Evolutionary conservation across 164 flowering plant species (phyloP).

Genomic region (Brasenia schreberi): DNA sequence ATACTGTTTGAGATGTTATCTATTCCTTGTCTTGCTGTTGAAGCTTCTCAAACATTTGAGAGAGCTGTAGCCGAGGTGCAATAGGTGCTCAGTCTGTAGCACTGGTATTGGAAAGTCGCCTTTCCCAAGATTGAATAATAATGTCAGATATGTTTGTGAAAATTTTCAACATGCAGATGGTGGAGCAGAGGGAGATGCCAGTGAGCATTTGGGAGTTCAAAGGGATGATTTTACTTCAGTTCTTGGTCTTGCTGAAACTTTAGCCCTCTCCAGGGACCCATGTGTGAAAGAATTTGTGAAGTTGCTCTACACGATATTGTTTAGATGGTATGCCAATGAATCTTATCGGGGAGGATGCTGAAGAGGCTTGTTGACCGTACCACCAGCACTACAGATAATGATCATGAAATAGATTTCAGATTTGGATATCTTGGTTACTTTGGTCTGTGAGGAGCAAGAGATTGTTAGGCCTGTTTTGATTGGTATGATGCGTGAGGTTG

Average conservation of each 20-base stretch:
- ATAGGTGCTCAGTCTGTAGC: constrained; percentile 60
- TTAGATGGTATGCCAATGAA: constrained; percentile 39
- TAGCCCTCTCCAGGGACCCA: constrained; percentile 55
- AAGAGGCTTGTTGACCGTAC: constrained; percentile 86
- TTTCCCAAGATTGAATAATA: constrained; percentile 6
- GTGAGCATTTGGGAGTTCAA: constrained; percentile 31
- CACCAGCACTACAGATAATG: constrained; percentile 42
- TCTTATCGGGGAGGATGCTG: constrained; percentile 23
- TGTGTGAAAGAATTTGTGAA: constrained; percentile 58
- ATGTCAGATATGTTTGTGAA: constrained; percentile 25
- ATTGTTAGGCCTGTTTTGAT: constrained; percentile 56
- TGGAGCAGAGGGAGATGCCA: constrained; percentile 29
- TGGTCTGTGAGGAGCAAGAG: constrained; percentile 42
- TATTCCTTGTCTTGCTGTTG: constrained; percentile 69
- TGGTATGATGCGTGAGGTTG: constrained; percentile 92
- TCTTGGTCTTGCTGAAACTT: constrained; percentile 74
- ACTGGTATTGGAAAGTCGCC: constrained; percentile 78
- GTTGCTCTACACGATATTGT: constrained; percentile 53
- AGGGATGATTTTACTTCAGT: constrained; percentile 54
- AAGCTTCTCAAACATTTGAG: constrained; percentile 83
- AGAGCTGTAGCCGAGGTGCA: constrained; percentile 78
- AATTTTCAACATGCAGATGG: constrained; percentile 28
- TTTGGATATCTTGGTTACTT: constrained; percentile 39
- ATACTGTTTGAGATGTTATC: constrained; percentile 83
- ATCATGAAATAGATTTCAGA: constrained; percentile 62